Percentiles rank a stretch among this genome's conserved stretches.
Evolutionary conservation across 225 moss, liverwort and hornwort genomes (phyloP).

Genomic region (Marchantia polymorpha): DNA sequence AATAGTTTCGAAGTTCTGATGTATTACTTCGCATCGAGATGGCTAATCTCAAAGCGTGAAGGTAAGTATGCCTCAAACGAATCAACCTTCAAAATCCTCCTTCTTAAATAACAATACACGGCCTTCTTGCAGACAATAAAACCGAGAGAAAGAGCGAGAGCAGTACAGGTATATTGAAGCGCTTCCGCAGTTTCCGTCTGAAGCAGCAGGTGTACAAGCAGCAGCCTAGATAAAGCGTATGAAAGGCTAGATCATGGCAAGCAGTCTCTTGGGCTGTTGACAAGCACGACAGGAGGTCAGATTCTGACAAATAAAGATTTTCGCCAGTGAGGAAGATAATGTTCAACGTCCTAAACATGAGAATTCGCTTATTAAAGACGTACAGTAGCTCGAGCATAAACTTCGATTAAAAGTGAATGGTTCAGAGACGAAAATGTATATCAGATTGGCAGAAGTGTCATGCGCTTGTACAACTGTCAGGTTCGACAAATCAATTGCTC

Average conservation of each 20-base stretch:
- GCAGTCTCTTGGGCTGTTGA: conserved; percentile 46
- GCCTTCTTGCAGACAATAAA: too few species aligned
- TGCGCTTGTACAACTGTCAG: too few species aligned
- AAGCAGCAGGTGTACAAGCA: conserved; percentile 49
- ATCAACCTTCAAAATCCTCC: too few species aligned
- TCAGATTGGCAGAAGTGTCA: too few species aligned
- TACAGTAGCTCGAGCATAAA: neutral
- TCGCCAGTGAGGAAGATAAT: neutral
- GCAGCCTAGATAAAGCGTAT: conserved; percentile 48
- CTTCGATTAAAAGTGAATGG: neutral
- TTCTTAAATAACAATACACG: too few species aligned
- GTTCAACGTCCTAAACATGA: too few species aligned
- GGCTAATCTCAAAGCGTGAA: too few species aligned
- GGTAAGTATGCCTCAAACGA: too few species aligned
- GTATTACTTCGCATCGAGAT: too few species aligned
- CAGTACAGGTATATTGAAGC: conserved; percentile 45
- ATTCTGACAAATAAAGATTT: neutral
- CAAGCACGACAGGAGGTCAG: conserved; percentile 4
- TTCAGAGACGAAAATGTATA: too few species aligned
- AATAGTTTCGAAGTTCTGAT: too few species aligned
- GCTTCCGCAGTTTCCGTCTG: conserved; percentile 53
- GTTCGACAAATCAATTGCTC: too few species aligned
- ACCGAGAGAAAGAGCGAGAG: neutral
- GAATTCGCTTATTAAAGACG: neutral
- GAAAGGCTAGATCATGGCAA: conserved; percentile 53